Conservation (phyloP, 2,329 filamentous ascomycete species). For the Penicillium sp. region DNA sequence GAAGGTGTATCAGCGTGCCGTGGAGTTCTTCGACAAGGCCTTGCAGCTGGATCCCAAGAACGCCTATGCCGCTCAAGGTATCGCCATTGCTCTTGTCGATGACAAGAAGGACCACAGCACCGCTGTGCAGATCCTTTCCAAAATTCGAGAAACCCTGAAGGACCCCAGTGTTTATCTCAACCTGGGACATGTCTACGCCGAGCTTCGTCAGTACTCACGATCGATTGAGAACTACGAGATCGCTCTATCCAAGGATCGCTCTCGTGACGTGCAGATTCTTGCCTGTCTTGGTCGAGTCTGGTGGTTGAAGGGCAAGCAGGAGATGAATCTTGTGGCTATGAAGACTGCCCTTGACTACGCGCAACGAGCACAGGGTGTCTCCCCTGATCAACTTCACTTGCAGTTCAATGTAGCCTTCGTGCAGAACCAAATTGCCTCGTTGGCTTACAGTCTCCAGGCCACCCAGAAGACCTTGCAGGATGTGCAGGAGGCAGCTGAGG, state of each 20-base stretch:
- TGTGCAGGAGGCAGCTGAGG: constrained; percentile 74
- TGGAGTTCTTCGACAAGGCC: constrained; percentile 98
- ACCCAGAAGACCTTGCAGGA: constrained; percentile 75
- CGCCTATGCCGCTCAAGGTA: constrained; percentile 91
- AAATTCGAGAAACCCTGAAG: constrained; percentile 84
- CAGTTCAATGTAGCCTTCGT: constrained; percentile 98
- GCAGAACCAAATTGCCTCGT: constrained; percentile 87
- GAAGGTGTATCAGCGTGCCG: constrained; percentile 82
- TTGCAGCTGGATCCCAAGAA: constrained; percentile 93
- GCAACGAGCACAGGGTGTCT: constrained; percentile 68
- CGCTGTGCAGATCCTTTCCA: constrained; percentile 84
- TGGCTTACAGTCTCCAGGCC: constrained; percentile 73
- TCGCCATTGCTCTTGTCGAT: constrained; percentile 90
- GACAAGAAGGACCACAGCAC: constrained; percentile 86
- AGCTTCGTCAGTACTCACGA: constrained; percentile 84
- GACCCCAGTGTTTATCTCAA: constrained; percentile 90
- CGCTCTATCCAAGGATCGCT: constrained; percentile 75
- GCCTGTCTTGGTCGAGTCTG: constrained; percentile 86
- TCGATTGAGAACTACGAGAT: constrained; percentile 93
- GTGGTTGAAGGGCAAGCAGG: constrained; percentile 74
- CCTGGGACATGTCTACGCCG: constrained; percentile 87
- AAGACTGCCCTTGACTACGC: constrained; percentile 66
- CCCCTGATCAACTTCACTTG: constrained; percentile 83
- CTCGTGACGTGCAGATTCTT: constrained; percentile 75
- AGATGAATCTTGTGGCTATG: constrained; percentile 62